These are phyloP conservation scores for Saposhnikovia divaricata DNA, from an alignment of 129 eudicot genomes.

Conservation along the genomic window DNA sequence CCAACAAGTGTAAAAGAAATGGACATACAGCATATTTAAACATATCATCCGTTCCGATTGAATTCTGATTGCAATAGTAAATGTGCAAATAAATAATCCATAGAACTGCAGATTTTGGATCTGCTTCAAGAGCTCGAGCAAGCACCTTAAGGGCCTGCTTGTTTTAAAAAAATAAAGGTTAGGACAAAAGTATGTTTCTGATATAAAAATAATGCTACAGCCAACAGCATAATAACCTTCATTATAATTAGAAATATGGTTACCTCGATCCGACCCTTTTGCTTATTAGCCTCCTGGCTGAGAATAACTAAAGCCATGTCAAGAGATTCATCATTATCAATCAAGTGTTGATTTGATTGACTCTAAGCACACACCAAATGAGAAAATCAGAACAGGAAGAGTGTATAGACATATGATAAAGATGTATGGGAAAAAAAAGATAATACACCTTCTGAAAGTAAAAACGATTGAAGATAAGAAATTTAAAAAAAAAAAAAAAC, in stretches of 20 bases:
- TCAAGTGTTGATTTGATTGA: conserved; percentile 21
- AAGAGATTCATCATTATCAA: conserved; percentile 43
- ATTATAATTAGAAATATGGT: background rate
- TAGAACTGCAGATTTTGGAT: conserved; percentile 51
- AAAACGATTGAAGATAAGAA: background rate
- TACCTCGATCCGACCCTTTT: conserved; percentile 55
- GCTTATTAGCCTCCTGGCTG: conserved; percentile 47
- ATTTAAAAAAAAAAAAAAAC: background rate
- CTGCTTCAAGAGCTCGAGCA: conserved; percentile 59
- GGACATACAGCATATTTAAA: conserved; percentile 54
- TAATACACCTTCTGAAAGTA: background rate
- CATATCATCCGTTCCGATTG: conserved; percentile 65
- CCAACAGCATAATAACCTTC: background rate
- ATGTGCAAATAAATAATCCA: conserved; percentile 69
- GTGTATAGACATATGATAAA: background rate
- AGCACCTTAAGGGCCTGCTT: conserved; percentile 58
- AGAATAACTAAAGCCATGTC: conserved; percentile 54
- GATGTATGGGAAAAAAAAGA: background rate
- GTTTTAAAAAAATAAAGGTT: background rate
- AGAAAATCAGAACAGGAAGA: conserved; percentile 9
- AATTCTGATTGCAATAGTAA: conserved; percentile 51
- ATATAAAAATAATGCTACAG: background rate
- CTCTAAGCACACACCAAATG: conserved; percentile 26
- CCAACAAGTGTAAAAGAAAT: conserved; percentile 2
- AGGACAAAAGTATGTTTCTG: background rate